phyloP scores from a whole-genome alignment of 202 grass and related monocot genomes.

The Brachypodium distachyon region DNA sequence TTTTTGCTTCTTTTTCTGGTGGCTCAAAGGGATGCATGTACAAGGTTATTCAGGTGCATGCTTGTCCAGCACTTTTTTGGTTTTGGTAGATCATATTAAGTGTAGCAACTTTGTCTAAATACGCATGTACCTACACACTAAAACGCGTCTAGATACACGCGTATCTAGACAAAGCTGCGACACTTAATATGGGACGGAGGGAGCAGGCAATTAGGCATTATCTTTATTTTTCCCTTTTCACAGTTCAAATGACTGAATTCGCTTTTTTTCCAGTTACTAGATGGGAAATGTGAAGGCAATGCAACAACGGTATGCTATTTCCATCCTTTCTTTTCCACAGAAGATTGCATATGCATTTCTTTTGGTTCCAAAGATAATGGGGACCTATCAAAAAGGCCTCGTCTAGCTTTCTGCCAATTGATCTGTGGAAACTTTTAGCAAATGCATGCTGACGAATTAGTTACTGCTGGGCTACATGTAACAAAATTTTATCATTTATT shows the following conservation, averaged over 20 bases:
- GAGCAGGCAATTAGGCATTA: neutral
- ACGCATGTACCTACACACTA: too few species aligned
- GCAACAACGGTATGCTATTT: conserved; percentile 45
- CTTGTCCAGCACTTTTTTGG: neutral
- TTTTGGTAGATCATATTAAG: neutral
- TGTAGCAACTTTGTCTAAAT: too few species aligned
- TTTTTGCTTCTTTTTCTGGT: conserved; percentile 76
- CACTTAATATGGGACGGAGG: too few species aligned
- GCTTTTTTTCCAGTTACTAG: conserved; percentile 60
- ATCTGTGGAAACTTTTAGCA: neutral
- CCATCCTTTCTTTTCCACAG: conserved; percentile 13
- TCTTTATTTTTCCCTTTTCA: neutral
- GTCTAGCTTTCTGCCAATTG: neutral
- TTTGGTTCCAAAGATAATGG: neutral
- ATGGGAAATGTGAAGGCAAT: conserved; percentile 68
- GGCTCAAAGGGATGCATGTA: conserved; percentile 81
- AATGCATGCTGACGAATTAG: neutral
- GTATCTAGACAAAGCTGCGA: too few species aligned
- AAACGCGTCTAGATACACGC: too few species aligned
- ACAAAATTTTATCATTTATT: neutral
- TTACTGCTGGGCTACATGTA: neutral
- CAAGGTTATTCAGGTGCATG: conserved; percentile 80
- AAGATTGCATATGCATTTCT: neutral
- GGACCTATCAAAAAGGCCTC: neutral
- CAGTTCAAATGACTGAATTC: conserved; percentile 27